phyloP scores from a whole-genome alignment of 2,329 filamentous ascomycete species.

The Botrytis fragariae region DNA sequence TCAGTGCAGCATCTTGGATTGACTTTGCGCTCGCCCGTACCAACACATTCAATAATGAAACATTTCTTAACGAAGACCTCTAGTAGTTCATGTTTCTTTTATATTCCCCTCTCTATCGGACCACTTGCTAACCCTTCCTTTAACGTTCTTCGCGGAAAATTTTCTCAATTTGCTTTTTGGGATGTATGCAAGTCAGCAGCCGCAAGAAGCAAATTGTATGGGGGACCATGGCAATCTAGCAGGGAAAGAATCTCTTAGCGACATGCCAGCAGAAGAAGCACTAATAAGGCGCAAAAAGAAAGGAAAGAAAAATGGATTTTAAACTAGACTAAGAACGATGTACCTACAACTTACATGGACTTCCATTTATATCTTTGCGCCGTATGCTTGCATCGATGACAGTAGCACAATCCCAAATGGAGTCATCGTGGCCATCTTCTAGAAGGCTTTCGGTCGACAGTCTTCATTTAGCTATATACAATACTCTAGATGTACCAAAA shows the following conservation, averaged over 20 bases:
- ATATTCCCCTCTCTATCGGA: neutral
- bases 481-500: neutral
- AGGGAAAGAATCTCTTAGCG: neutral
- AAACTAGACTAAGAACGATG: neutral
- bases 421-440: constrained; percentile 6
- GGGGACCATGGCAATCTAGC: neutral
- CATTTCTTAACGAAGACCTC: neutral
- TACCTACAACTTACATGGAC: neutral
- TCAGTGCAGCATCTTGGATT: constrained; percentile 11
- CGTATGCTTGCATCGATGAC: neutral
- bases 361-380: constrained; percentile 12
- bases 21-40: neutral
- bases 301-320: neutral
- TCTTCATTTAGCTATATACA: neutral
- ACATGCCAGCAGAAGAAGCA: neutral
- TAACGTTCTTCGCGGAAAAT: neutral
- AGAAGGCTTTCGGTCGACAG: neutral
- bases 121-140: neutral
- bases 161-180: neutral
- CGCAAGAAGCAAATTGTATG: neutral
- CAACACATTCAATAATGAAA: constrained; percentile 1
- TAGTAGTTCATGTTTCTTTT: neutral
- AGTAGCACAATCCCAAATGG: neutral
- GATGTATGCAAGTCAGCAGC: constrained; percentile 16
- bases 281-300: neutral